These are phyloP conservation scores for Hanseniaspora thailandica DNA, from an alignment of 805 yeast genomes.

Conservation along the genomic window DNA sequence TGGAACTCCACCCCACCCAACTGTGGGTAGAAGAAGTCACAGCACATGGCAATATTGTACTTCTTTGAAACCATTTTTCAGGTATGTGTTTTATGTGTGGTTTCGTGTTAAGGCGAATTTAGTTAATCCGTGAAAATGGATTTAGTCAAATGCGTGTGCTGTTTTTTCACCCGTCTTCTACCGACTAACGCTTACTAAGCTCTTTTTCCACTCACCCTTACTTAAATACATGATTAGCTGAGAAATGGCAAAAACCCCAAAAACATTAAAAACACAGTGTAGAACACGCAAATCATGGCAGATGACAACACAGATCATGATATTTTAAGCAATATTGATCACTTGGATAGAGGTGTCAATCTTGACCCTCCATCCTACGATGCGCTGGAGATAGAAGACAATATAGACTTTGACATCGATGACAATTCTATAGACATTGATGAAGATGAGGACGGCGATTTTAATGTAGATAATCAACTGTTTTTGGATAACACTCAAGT, in stretches of 20 bases:
- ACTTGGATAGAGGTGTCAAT: conserved; percentile 9
- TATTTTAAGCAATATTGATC: not conserved
- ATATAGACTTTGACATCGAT: not conserved
- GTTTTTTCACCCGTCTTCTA: not conserved
- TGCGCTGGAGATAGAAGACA: not conserved
- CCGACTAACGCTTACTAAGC: no score
- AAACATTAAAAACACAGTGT: not conserved
- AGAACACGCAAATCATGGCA: not conserved
- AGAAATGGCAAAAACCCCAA: not conserved
- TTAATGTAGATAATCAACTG: conserved; percentile 1
- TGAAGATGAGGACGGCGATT: not conserved
- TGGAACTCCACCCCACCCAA: conserved; percentile 97
- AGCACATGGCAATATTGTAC: conserved; percentile 53
- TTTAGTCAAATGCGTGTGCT: no score
- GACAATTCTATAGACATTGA: not conserved
- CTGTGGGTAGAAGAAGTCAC: conserved; percentile 96
- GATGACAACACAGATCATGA: not conserved
- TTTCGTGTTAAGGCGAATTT: not conserved
- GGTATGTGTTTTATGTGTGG: not conserved
- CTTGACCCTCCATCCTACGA: conserved; percentile 13
- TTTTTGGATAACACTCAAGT: not conserved
- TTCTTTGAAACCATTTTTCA: not conserved
- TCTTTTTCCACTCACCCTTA: no score
- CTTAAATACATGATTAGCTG: no score
- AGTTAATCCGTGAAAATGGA: not conserved